Base-by-base conservation (phyloP, 306 rosid species). In the Rosa persica region DNA sequence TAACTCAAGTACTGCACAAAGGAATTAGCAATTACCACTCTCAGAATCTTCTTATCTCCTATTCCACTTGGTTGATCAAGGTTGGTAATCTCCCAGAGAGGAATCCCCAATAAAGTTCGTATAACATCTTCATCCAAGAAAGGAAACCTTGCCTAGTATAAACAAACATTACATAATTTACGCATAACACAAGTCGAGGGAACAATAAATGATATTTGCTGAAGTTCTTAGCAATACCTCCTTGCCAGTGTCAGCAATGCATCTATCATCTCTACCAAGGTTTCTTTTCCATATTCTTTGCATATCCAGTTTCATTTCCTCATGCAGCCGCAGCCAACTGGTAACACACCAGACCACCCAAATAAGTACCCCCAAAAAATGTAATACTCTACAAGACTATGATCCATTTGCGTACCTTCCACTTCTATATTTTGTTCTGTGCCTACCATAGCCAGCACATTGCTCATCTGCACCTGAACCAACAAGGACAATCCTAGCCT, bases 361-460 rank as follows among this genome's bases (percentile, higher is more conserved):
- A 81, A 75, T 74, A 48, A 62, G 84, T 70, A 60, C 46, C 72
- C 61, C 12, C 46, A 46, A 76, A 61, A 79, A 55, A 66, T 34
- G 57, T 5, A 20, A 44, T 57, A 25, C 8, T 75, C 58, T 12
- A 51, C 34, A 60, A 47, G 43, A 73, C 48, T 52, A 46, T 67
- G 15, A 74, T 44, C 44, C 70, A 70, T 23, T 44, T 55, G 44
- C 82, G 70, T 87, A 95, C 98, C 98, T 90, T 84, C 92, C 93
- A 44, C 83, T 84, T 78, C 89, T 86, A 85, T 81, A 92, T 81
- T 96, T 90, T 81, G 98, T 92, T 84, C 88, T 90, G 74, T 92
- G 98, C 82, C 98, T 89, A 42, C 98, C 98, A 84, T 95, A 95
- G 85, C 98, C 98, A 84, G 98, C 98, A 74, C 98, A 95, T 89